Evolutionary conservation across 768 basidiomycete genomes (phyloP), one percentile per base, ranked within the genome.

Genomic region (Suillus placidus): DNA sequence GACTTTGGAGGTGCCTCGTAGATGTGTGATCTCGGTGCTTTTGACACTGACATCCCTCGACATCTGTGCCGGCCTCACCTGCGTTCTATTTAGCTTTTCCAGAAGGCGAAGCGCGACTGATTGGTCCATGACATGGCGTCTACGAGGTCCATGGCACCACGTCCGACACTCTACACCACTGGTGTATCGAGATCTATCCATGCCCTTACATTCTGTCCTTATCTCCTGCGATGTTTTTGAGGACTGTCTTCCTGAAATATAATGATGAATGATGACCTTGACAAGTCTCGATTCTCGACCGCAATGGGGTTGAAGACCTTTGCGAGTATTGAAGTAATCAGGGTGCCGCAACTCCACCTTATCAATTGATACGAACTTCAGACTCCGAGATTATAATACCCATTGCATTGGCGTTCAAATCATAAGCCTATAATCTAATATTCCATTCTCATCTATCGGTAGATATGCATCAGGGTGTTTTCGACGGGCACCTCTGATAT

Each of bases 11-110:
- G 18, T 55, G 32, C 16, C 3, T 34, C 54, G 12, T 34, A 20
- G 34, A 55, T 13, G 54, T 55, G 54, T 20, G 32, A 55, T n/a
- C 54, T 55, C 54, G 54, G 54, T 55, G 12, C 54, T 34, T 55
- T 55, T 55, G 34, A n/a, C 34, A 55, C 32, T 55, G 12, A 6
- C 32, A 52, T 30, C 14, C 23, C 12, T 52, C 18, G 49, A 3
- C 49, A 13, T 26, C 26, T 30, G 26, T 49, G 32, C 54, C 10
- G 6, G 20, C 32, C 6, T 55, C 18, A 34, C 54, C 54, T 55
- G 32, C 20, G 3, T 55, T 55, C 54, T 55, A 55, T 55, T 34
- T 55, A 4, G 32, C 30, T 34, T 35, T 55, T 6, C 32, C 12
- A n/a, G 20, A 35, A 35, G 34, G 30, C 30, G 52, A 54, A 34